phyloP scores from a whole-genome alignment of 148 eudicot genomes.

The Cornus suecica region DNA sequence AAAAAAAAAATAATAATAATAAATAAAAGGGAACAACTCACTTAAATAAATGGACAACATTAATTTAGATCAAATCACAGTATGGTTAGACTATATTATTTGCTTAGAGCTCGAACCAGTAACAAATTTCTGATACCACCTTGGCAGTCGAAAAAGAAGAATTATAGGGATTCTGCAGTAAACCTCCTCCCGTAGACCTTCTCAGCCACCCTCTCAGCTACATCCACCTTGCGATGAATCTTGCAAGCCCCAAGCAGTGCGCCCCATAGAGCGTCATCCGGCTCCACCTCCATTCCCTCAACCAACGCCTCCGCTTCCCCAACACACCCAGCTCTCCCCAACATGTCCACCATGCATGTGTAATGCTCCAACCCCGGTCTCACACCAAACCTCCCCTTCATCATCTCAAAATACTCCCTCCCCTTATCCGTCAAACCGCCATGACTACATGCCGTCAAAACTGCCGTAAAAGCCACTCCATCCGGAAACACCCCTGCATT shows the following conservation, averaged over 20 bases:
- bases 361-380: conserved; percentile 49
- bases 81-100: too few species aligned
- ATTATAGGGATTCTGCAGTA: neutral
- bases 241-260: conserved; percentile 44
- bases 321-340: conserved; percentile 46
- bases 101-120: too few species aligned
- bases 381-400: conserved; percentile 32
- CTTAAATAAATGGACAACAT: too few species aligned
- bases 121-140: too few species aligned
- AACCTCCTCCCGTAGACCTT: conserved; percentile 18
- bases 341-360: conserved; percentile 64
- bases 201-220: conserved; percentile 28
- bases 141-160: neutral
- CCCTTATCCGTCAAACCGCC: conserved; percentile 46
- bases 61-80: too few species aligned
- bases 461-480: conserved; percentile 31
- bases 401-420: conserved; percentile 45
- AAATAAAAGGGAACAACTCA: too few species aligned
- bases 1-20: too few species aligned
- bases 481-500: conserved; percentile 36
- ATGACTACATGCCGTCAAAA: conserved; percentile 54
- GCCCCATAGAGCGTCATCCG: conserved; percentile 46
- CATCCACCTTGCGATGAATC: conserved; percentile 30
- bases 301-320: conserved; percentile 45
- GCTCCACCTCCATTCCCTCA: conserved; percentile 44